These are phyloP conservation scores for Ascosphaera pollenicola DNA, from an alignment of 2,329 filamentous ascomycete genomes.

Conservation along the genomic window DNA sequence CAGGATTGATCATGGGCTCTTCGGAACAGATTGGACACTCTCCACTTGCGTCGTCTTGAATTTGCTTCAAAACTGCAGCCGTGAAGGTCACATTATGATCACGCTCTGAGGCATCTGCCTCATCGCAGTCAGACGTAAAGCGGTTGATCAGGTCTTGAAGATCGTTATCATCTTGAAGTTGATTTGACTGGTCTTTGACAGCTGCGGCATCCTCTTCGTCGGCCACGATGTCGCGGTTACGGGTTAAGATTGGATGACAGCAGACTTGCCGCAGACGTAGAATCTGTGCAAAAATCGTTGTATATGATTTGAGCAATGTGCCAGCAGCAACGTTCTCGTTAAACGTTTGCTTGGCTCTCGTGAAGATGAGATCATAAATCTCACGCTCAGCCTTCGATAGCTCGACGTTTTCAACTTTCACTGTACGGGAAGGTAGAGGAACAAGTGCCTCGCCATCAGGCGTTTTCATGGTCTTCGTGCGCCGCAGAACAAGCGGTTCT, in stretches of 20 bases:
- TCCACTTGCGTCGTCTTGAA: slow-evolving; percentile 65
- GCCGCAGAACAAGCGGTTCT: slow-evolving; percentile 80
- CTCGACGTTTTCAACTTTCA: slow-evolving; percentile 75
- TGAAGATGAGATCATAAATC: slow-evolving; percentile 81
- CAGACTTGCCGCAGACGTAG: slow-evolving; percentile 80
- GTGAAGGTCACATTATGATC: slow-evolving; percentile 53
- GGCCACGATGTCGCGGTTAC: slow-evolving; percentile 62
- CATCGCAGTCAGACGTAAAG: slow-evolving; percentile 50
- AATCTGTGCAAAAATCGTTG: slow-evolving; percentile 93
- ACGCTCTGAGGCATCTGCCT: slow-evolving; percentile 25
- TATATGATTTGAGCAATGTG: slow-evolving; percentile 85
- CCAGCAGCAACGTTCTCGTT: slow-evolving; percentile 73
- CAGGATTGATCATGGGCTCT: slow-evolving; percentile 86
- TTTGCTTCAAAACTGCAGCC: slow-evolving; percentile 70
- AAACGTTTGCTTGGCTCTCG: slow-evolving; percentile 62
- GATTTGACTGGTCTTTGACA: slow-evolving; percentile 55
- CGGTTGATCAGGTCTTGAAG: slow-evolving; percentile 63
- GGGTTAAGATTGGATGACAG: slow-evolving; percentile 76
- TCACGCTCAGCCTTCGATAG: slow-evolving; percentile 66
- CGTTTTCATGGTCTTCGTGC: slow-evolving; percentile 97
- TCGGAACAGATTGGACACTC: slow-evolving; percentile 93
- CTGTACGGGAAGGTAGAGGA: slow-evolving; percentile 53
- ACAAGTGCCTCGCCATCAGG: slow-evolving; percentile 67
- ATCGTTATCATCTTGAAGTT: slow-evolving; percentile 89
- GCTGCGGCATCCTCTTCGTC: slow-evolving; percentile 71